A percentile compares a stretch with the other conserved stretches of the same genome.
Conservation (phyloP, 306 rosid species). For the Ceratonia siliqua region DNA sequence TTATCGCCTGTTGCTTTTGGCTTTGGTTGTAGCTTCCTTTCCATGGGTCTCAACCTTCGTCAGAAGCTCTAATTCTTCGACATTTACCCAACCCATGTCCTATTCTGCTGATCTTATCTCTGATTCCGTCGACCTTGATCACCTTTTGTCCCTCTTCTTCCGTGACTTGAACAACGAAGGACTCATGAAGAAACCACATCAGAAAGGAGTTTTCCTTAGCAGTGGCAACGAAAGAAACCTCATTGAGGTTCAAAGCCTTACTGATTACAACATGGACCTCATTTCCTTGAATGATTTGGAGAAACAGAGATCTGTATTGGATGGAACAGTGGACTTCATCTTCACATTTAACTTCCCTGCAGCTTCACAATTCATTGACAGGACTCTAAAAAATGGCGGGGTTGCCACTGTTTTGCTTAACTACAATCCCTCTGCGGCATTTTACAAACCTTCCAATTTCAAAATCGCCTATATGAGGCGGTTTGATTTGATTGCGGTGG, state of each 20-base stretch:
- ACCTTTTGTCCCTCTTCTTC: constrained; percentile 36
- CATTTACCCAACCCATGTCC: neutral
- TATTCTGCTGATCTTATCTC: neutral
- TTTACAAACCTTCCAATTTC: constrained; percentile 41
- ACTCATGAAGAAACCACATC: constrained; percentile 27
- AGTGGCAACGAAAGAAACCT: neutral
- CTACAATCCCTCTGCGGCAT: neutral
- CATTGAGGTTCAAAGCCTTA: neutral
- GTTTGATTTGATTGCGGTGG: constrained; percentile 39
- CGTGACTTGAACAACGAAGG: constrained; percentile 59
- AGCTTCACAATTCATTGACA: constrained; percentile 45
- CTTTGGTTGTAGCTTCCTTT: constrained; percentile 36
- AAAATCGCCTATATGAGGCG: constrained; percentile 47
- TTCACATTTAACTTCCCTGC: constrained; percentile 37
- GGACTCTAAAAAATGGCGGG: constrained; percentile 46
- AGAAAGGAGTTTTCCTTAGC: constrained; percentile 34
- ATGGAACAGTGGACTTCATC: constrained; percentile 44
- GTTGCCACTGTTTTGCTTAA: constrained; percentile 31
- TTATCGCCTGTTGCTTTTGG: constrained; percentile 30
- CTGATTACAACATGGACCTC: constrained; percentile 33
- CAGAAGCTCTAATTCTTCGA: constrained; percentile 21
- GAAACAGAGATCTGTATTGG: constrained; percentile 28
- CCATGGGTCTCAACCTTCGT: constrained; percentile 25
- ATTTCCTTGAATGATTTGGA: constrained; percentile 31
- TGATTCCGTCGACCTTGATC: neutral